These are phyloP conservation scores for Aspergillus sp. DNA, from an alignment of 2,329 filamentous ascomycete genomes.

Conservation along the genomic window DNA sequence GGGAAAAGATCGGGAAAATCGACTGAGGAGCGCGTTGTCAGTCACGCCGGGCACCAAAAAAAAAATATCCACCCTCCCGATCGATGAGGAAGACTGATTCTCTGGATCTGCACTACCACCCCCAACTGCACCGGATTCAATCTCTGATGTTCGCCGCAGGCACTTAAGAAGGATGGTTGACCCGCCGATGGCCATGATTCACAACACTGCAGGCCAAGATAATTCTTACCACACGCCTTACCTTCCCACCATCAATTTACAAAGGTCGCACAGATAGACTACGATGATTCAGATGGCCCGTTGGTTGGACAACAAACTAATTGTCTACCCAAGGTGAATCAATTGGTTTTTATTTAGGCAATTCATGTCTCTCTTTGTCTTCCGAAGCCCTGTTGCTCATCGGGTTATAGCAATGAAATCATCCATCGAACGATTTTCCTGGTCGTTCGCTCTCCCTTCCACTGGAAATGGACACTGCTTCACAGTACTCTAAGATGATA, in stretches of 20 bases:
- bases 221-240: slow-evolving; percentile 1
- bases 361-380: neutral
- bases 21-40: neutral
- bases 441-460: neutral
- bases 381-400: neutral
- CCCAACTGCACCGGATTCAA: neutral
- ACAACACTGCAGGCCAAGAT: neutral
- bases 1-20: slow-evolving; percentile 6
- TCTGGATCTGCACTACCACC: neutral
- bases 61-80: neutral
- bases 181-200: neutral
- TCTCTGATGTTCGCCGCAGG: neutral
- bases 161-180: neutral
- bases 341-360: neutral
- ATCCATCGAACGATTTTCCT: neutral
- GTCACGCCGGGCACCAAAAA: neutral
- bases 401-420: neutral
- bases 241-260: neutral
- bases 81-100: neutral
- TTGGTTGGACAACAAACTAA: slow-evolving; percentile 2
- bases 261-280: slow-evolving; percentile 5
- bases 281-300: neutral
- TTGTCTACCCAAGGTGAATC: slow-evolving; percentile 7
- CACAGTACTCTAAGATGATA: neutral
- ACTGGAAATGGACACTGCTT: neutral